phyloP scores from a whole-genome alignment of 441 rosid genomes.

The Populus hybrid region DNA sequence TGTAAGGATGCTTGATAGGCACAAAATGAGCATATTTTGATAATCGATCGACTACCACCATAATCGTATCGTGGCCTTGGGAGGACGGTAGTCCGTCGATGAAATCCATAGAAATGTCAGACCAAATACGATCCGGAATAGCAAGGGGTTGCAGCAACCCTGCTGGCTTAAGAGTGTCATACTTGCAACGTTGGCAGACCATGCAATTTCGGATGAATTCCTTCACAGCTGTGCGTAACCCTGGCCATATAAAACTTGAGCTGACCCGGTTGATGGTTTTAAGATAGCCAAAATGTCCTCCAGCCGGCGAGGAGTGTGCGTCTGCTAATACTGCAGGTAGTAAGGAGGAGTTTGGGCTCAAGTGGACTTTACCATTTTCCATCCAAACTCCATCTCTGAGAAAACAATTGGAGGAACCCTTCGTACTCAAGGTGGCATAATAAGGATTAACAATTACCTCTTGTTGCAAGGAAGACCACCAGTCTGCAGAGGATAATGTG shows the following conservation, averaged over 20 bases:
- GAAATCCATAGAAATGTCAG: neutral
- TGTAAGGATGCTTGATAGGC: neutral
- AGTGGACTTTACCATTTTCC: too few species aligned
- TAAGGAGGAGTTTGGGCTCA: too few species aligned
- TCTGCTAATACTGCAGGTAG: too few species aligned
- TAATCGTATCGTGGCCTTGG: neutral
- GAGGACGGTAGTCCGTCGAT: neutral
- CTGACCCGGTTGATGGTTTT: neutral
- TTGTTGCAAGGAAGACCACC: too few species aligned
- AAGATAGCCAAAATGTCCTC: too few species aligned
- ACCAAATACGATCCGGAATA: neutral
- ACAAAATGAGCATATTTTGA: neutral
- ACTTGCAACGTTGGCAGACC: neutral
- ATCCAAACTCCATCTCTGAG: too few species aligned
- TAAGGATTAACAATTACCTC: too few species aligned
- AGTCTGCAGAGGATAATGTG: too few species aligned
- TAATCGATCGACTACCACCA: neutral
- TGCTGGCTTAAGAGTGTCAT: neutral
- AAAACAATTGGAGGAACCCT: too few species aligned
- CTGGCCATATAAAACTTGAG: neutral
- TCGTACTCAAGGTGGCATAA: too few species aligned
- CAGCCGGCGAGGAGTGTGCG: rapidly evolving
- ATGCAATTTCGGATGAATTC: neutral
- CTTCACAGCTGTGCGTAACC: neutral
- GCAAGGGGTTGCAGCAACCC: neutral